Base-by-base conservation (phyloP, 2,329 filamentous ascomycete species). In the Eutypa lata region DNA sequence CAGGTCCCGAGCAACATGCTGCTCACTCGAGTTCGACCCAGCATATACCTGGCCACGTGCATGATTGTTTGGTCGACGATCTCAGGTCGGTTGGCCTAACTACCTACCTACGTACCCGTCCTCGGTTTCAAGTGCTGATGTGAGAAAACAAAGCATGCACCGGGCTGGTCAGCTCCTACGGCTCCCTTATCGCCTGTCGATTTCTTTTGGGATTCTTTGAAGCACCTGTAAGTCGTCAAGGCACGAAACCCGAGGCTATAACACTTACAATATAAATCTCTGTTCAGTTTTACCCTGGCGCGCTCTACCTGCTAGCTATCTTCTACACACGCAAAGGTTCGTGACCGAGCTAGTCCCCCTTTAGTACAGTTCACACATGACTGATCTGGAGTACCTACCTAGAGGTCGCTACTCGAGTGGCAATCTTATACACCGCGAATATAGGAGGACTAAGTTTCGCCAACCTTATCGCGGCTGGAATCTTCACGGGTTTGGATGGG, bases 311-410 rank as follows among this genome's bases (percentile, higher is more conserved):
- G 35, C 63, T 80, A 3, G 73, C 72, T 2, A 72, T 76, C 40
- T 80, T 75, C 65, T 80, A 79, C 63, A 78, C 75, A 2, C 68
- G 74, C 44, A 73, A 74, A 58, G 57, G 58, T 61, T 2, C 52
- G 51, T 10, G 10, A 5, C 19, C 11, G 19, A 11, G 19, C 11
- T 24, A 10, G n/a, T 24, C 19, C 14, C 14, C 7, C 10, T 44
- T 19, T 44, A 19, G 19, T 44, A n/a, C 10, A 13, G 7, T 26
- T 4, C 21, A 4, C 42, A 7, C 35, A 11, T 52, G n/a, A 45
- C 53, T 24, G 38, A 44, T 21, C n/a, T 19, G 14, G 13, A 3
- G 18, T n/a, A n/a, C n/a, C n/a, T n/a, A n/a, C n/a, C n/a, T n/a
- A 65, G 68, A 71, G 54, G 56, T 72, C 48, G 56, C 64, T 19